phyloP scores from a whole-genome alignment of 345 rosid genomes.

The Populus ilicifolia region DNA sequence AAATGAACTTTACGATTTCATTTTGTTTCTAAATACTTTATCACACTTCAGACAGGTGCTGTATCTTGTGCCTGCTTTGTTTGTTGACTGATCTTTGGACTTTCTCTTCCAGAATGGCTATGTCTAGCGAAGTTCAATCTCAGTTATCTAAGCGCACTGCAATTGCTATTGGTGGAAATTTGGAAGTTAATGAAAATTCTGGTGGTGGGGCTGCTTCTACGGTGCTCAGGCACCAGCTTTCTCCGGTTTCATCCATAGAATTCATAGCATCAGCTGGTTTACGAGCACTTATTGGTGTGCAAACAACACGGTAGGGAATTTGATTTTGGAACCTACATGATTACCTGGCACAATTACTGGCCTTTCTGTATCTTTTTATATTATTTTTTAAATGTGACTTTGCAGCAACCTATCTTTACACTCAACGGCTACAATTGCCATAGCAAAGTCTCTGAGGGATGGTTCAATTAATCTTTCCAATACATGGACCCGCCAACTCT shows the following conservation, averaged over 20 bases:
- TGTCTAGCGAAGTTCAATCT: conserved; percentile 77
- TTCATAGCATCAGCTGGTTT: conserved; percentile 75
- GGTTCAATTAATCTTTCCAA: conserved; percentile 94
- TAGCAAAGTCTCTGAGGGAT: conserved; percentile 77
- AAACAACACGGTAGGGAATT: conserved; percentile 64
- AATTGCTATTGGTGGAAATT: conserved; percentile 67
- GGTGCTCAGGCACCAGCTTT: conserved; percentile 63
- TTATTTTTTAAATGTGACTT: not conserved
- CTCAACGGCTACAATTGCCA: conserved; percentile 68
- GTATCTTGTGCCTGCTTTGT: conserved; percentile 2
- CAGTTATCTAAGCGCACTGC: conserved; percentile 70
- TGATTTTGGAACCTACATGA: conserved; percentile 7
- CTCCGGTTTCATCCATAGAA: conserved; percentile 74
- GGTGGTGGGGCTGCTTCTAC: conserved; percentile 73
- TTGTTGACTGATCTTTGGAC: conserved; percentile 12
- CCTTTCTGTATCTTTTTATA: conserved; percentile 10
- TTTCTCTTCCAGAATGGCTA: conserved; percentile 65
- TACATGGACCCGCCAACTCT: conserved; percentile 85
- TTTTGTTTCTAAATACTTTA: not conserved
- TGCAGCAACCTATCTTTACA: conserved; percentile 71
- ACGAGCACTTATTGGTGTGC: conserved; percentile 67
- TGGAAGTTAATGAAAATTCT: conserved; percentile 61
- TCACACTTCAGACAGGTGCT: not conserved
- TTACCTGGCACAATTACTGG: not conserved
- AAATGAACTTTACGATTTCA: not conserved